phyloP scores from a whole-genome alignment of 345 rosid genomes.

The Lepidium sativum region DNA sequence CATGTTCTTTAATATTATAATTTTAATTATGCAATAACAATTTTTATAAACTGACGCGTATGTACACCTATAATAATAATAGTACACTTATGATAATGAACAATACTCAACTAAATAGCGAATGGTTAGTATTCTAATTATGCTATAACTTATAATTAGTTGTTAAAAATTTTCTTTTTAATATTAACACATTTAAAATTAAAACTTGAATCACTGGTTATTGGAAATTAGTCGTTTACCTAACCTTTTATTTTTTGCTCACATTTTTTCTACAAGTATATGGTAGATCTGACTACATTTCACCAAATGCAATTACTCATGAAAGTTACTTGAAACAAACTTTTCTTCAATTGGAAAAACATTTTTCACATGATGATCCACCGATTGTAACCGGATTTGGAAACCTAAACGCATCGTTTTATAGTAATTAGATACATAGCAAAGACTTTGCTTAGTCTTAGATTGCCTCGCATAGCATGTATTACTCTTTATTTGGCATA shows the following conservation, averaged over 20 bases:
- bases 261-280: not conserved
- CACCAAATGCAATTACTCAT: not conserved
- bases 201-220: not conserved
- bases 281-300: not conserved
- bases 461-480: not conserved
- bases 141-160: no score
- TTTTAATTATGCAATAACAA: no score
- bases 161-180: no score
- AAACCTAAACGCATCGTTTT: not conserved
- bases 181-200: no score
- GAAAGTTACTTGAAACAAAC: not conserved
- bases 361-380: slow-evolving; percentile 7
- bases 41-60: no score
- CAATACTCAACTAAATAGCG: no score
- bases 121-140: no score
- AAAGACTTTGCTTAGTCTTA: not conserved
- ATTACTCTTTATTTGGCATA: no score
- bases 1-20: no score
- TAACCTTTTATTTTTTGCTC: not conserved
- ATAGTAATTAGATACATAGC: not conserved
- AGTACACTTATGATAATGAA: no score
- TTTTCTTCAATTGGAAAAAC: not conserved
- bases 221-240: not conserved
- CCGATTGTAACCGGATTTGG: not conserved
- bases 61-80: no score